Evolutionary conservation across 805 yeast species (phyloP).

Genomic region (Candida suzukii): DNA sequence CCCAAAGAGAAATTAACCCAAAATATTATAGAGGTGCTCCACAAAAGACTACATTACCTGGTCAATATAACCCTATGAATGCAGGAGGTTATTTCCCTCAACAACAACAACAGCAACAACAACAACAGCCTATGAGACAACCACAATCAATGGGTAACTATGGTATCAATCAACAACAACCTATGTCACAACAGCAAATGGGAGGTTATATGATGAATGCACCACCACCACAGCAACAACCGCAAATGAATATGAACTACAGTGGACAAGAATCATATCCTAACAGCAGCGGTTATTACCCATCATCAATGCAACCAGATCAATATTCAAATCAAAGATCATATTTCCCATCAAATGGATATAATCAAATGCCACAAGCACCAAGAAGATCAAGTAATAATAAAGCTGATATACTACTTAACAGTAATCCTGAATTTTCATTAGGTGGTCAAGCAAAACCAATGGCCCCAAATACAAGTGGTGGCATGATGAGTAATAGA

Average conservation of each 20-base stretch:
- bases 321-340: constrained; percentile 5
- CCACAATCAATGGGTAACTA: constrained; percentile 5
- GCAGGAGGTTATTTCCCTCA: constrained; percentile 2
- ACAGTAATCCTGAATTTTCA: constrained; percentile 43
- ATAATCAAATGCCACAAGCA: constrained; percentile 6
- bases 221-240: constrained; percentile 3
- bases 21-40: constrained; percentile 34
- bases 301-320: constrained; percentile 13
- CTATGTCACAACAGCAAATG: constrained; percentile 10
- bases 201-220: too few relatives aligned
- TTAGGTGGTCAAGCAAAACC: constrained; percentile 8
- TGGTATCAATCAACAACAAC: constrained; percentile 11
- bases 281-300: constrained; percentile 5
- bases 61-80: constrained; percentile 7
- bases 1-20: constrained; percentile 70
- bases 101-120: constrained; percentile 3
- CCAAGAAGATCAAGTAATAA: constrained; percentile 11
- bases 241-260: not conserved
- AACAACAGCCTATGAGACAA: constrained; percentile 5
- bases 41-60: constrained; percentile 16
- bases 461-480: not conserved
- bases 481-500: constrained; percentile 3
- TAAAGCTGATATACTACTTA: constrained; percentile 35
- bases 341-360: constrained; percentile 2
- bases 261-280: constrained; percentile 2